Base-by-base conservation (phyloP, 768 basidiomycete genomes). In the Amanita inopinata region DNA sequence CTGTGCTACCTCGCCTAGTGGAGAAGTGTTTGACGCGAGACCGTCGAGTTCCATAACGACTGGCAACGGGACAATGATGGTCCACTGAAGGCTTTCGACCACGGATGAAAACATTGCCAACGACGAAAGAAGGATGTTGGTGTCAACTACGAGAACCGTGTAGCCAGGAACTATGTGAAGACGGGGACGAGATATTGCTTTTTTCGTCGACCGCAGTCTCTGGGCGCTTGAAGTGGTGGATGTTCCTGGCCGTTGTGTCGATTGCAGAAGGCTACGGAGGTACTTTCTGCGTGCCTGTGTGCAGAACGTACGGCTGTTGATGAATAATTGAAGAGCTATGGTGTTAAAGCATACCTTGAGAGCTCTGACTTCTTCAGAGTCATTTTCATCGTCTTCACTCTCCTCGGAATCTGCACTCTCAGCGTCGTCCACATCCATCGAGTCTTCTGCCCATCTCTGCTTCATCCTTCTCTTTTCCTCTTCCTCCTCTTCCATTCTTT, bases 21-120 rank as follows among this genome's bases (percentile, higher is more conserved):
- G 70, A 0, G 73, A 61, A 2, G 65, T 46, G 49, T 85, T 82
- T 44, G 66, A 61, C 1, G 74, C 70, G 5, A 98, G 77, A n/a
- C 92, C 91, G 51, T 99, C 94, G 5, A 99, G 80, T 53, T 99
- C 96, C 72, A 93, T 97, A 56, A 98, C 75, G 48, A 96, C 94
- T 0, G 92, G 93, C 2, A 98, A 74, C 3, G 96, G 96, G 0
- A 99, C 67, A 45, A 99, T 69, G 34, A 94, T 70, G 0, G 89
- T 96, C 91, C 92, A 98, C 19, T 66, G 67, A 12, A 78, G 61
- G 46, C 78, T 80, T 58, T 94, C 88, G 39, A 97, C 69, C 46
- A 98, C 68, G 9, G 80, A 73, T 0, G 74, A 60, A 46, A 99
- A 70, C 50, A 83, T 66, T 0, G 78, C 59, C 3, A 97, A 68